Evolutionary conservation across 352 stramenopile species (phyloP), one percentile per base, ranked within the genome.

Genomic region (Globisporangium spiculum): DNA sequence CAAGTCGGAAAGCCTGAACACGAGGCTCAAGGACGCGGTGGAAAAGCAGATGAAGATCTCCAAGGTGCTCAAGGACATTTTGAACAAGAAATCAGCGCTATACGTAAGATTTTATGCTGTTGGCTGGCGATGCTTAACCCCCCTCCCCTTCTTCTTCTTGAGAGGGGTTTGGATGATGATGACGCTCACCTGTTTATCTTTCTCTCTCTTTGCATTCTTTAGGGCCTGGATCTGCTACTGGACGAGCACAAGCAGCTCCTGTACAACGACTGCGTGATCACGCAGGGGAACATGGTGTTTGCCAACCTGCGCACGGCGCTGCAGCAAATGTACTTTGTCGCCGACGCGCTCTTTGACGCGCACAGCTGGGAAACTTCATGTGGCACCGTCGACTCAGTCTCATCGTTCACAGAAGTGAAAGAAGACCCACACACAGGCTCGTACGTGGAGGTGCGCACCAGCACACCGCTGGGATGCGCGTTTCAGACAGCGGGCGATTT

Each of bases 1-100:
- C 68, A 73, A 74, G 20, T 62, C 78, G 0, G 77, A 87, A 46
- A 70, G 75, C 41, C 75, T 84, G 50, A 87, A 87, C 65, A 57
- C 60, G 22, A 76, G 73, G 38, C 75, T 87, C 24, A 84, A 84
- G 26, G 73, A 73, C 20, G 74, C 76, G n/a, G 26, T 87, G 20
- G 71, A 79, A 52, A 65, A 70, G 27, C 77, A 87, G 52, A 73
- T 82, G 63, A 74, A 84, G 38, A 56, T 85, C 55, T 60, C 67
- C 32, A 77, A 79, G 63, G 73, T 68, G 30, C 67, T 86, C 4
- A 67, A 83, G 60, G 66, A 75, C 26, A 75, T 86, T 18, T 52
- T 86, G 46, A 65, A 78, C 48, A 71, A 78, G 41, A 48, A 56
- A 18, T 20, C 16, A 6, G n/a, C 10, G 1, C 6, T 72, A 74